A percentile compares a stretch with the other conserved stretches of the same genome.
Conservation (phyloP, 2,329 filamentous ascomycete genomes). For the Aureobasidium sp. region DNA sequence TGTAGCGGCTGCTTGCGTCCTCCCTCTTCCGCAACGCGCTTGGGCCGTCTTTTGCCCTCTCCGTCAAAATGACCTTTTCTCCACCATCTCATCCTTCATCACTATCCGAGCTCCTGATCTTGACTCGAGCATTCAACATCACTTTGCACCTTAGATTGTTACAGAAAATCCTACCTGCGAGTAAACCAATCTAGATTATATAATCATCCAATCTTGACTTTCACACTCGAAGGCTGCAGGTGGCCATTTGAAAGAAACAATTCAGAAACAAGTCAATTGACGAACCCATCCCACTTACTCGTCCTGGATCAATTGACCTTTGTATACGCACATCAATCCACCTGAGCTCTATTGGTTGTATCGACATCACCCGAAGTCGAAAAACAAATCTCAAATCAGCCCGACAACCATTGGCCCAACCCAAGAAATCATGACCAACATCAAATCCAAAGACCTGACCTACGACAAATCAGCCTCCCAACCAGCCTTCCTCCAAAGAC, state of each 20-base stretch:
- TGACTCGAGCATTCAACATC: not conserved
- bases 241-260: no score
- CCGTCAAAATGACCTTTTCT: not conserved
- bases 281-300: no score
- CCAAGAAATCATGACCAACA: conserved; percentile 10
- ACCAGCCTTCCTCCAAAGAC: conserved; percentile 40
- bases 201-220: no score
- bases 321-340: no score
- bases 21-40: conserved; percentile 1
- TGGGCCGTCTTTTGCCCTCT: not conserved
- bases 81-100: not conserved
- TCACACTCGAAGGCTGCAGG: no score
- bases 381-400: not conserved
- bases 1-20: conserved; percentile 4
- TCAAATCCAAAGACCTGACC: conserved; percentile 56
- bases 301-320: no score
- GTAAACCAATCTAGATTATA: no score
- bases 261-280: no score
- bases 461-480: conserved; percentile 50
- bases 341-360: no score
- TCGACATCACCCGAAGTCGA: no score
- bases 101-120: not conserved
- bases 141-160: not conserved
- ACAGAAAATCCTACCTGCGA: not conserved
- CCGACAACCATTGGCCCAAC: not conserved